A percentile compares a stretch with the other conserved stretches of the same genome.
These are phyloP conservation scores for Cryptomeria japonica DNA, from an alignment of 75 land plant genomes.

Conservation along the genomic window DNA sequence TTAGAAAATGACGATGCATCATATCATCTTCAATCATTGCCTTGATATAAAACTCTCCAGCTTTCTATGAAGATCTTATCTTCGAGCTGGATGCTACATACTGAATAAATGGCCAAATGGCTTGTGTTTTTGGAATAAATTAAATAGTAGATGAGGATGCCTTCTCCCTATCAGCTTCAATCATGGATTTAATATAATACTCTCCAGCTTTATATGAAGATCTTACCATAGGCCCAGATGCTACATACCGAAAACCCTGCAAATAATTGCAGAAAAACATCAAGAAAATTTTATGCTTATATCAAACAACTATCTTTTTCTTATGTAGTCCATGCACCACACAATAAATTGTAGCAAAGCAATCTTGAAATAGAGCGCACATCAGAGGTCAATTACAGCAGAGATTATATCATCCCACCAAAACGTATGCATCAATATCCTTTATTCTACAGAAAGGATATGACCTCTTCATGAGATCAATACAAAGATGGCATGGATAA, in stretches of 20 bases:
- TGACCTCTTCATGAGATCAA: not conserved
- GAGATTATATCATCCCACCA: not conserved
- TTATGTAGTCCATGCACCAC: not conserved
- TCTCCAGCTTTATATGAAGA: slow-evolving; percentile 99
- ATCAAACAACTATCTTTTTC: not conserved
- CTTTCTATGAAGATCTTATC: not conserved
- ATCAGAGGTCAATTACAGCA: not conserved
- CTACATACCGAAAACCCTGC: slow-evolving; percentile 96
- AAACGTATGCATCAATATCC: not conserved
- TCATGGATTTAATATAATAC: slow-evolving; percentile 93
- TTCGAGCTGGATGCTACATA: not conserved
- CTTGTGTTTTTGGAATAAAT: not conserved
- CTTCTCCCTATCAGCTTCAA: slow-evolving; percentile 81
- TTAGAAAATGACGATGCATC: not conserved
- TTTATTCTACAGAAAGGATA: not conserved
- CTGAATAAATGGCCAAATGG: not conserved
- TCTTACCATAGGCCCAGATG: slow-evolving; percentile 98
- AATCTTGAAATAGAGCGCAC: not conserved
- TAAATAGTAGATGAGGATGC: slow-evolving; percentile 15
- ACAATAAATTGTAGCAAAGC: not conserved
- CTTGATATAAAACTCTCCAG: not conserved
- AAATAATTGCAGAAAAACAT: not conserved
- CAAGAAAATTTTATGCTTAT: not conserved
- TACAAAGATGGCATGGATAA: not conserved
- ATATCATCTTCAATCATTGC: not conserved